Evolutionary conservation across 2,329 filamentous ascomycete species (phyloP).

Genomic region (Clarireedia hainanense): DNA sequence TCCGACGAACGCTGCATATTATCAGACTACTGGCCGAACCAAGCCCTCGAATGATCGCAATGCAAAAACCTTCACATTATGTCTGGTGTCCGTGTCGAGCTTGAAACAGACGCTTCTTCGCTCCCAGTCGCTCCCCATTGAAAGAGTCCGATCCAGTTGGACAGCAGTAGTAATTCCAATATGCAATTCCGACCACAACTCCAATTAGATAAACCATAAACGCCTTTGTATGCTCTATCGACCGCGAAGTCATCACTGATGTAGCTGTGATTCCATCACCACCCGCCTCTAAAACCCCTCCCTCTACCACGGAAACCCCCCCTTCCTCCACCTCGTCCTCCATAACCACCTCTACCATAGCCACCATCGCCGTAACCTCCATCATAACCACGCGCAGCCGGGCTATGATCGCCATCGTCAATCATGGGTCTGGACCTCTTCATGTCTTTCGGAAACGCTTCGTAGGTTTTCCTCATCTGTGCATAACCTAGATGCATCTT

Average conservation of each 20-base stretch:
- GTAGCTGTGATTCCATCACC: slow-evolving; percentile 12
- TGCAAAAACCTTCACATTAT: too few species aligned
- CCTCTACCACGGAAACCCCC: slow-evolving; percentile 22
- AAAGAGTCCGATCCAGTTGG: too few species aligned
- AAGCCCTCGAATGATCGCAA: too few species aligned
- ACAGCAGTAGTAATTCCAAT: neutral
- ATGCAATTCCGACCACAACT: slow-evolving; percentile 1
- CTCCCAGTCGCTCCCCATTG: too few species aligned
- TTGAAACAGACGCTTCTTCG: too few species aligned
- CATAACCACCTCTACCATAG: slow-evolving; percentile 34
- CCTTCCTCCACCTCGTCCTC: slow-evolving; percentile 22
- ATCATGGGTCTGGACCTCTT: slow-evolving; percentile 57
- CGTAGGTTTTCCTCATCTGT: slow-evolving; percentile 92
- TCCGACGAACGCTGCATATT: too few species aligned
- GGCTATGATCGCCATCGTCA: slow-evolving; percentile 43
- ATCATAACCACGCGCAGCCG: slow-evolving; percentile 45
- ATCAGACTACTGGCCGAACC: too few species aligned
- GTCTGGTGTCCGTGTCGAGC: too few species aligned
- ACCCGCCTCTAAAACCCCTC: slow-evolving; percentile 21
- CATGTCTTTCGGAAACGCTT: slow-evolving; percentile 79
- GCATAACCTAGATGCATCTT: slow-evolving; percentile 99
- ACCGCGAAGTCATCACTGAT: neutral
- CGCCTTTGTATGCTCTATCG: neutral
- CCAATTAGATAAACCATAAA: neutral
- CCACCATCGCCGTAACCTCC: slow-evolving; percentile 41